A percentile compares a stretch with the other conserved stretches of the same genome.
Evolutionary conservation across 208 protist species (phyloP).

Genomic region (Giardia muris): DNA sequence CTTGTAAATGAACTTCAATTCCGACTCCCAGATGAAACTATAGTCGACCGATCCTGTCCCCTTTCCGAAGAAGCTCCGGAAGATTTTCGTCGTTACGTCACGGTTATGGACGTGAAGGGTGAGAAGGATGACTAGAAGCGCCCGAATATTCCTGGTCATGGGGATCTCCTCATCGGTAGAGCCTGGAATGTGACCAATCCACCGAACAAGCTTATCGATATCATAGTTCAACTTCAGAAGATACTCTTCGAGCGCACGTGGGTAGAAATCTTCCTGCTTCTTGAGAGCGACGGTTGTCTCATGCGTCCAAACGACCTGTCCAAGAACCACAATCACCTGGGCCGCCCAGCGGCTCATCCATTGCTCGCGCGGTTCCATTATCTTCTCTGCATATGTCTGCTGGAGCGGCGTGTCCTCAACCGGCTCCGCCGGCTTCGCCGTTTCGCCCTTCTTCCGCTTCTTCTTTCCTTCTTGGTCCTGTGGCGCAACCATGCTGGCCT

Average conservation of each 20-base stretch:
- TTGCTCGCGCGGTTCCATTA: constrained; percentile 10
- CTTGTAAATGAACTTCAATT: constrained; percentile 30
- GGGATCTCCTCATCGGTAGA: neutral
- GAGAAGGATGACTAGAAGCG: constrained; percentile 27
- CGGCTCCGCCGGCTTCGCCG: neutral
- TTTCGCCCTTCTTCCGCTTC: neutral
- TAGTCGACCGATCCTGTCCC: neutral
- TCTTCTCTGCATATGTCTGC: neutral
- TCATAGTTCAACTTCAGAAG: neutral
- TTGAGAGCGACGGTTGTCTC: constrained; percentile 10
- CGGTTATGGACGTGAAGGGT: constrained; percentile 34
- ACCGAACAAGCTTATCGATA: constrained; percentile 23
- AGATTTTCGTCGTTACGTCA: constrained; percentile 32
- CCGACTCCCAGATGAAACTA: constrained; percentile 18
- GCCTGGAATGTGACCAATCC: constrained; percentile 13
- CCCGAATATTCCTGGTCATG: constrained; percentile 8
- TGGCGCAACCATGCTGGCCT: neutral
- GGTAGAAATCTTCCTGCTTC: neutral
- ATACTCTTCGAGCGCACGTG: neutral
- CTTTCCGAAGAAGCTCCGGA: constrained; percentile 10
- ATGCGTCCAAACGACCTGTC: constrained; percentile 22
- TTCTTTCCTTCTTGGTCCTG: neutral
- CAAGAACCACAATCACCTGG: neutral
- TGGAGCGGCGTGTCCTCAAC: neutral
- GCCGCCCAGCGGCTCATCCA: constrained; percentile 1